Conservation (phyloP, 345 rosid species). For the Abelmoschus esculentus region DNA sequence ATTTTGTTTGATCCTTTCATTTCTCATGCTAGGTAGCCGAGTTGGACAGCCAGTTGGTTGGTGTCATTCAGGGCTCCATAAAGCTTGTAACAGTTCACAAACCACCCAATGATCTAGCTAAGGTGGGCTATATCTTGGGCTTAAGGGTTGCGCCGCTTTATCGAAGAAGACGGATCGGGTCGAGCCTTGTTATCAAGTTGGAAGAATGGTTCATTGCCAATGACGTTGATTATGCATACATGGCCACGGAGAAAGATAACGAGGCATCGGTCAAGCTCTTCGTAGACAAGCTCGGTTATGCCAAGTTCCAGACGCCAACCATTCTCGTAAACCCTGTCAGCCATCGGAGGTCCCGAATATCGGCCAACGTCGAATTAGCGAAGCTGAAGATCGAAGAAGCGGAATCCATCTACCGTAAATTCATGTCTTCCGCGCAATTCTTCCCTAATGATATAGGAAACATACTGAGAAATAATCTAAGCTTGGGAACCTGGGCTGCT, state of each 20-base stretch:
- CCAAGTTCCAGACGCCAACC: slow-evolving; percentile 47
- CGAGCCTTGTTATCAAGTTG: slow-evolving; percentile 39
- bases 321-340: slow-evolving; percentile 68
- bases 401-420: slow-evolving; percentile 35
- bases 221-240: slow-evolving; percentile 58
- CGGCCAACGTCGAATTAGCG: slow-evolving; percentile 31
- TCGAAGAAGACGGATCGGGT: slow-evolving; percentile 56
- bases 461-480: slow-evolving; percentile 50
- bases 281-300: slow-evolving; percentile 36
- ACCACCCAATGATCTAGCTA: slow-evolving; percentile 32
- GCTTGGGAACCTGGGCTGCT: slow-evolving; percentile 83
- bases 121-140: slow-evolving; percentile 61
- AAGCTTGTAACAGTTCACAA: slow-evolving; percentile 45
- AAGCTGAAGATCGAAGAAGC: slow-evolving; percentile 54
- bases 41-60: slow-evolving; percentile 48
- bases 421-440: slow-evolving; percentile 48
- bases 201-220: slow-evolving; percentile 63
- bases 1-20: background rate
- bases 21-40: slow-evolving; percentile 47
- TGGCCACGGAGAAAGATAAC: slow-evolving; percentile 74
- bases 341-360: slow-evolving; percentile 19
- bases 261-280: slow-evolving; percentile 58
- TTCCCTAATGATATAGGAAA: slow-evolving; percentile 59
- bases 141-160: slow-evolving; percentile 50
- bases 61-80: slow-evolving; percentile 71